Conservation (phyloP, 2,329 filamentous ascomycete genomes). For the Aureobasidium melanogenum region DNA sequence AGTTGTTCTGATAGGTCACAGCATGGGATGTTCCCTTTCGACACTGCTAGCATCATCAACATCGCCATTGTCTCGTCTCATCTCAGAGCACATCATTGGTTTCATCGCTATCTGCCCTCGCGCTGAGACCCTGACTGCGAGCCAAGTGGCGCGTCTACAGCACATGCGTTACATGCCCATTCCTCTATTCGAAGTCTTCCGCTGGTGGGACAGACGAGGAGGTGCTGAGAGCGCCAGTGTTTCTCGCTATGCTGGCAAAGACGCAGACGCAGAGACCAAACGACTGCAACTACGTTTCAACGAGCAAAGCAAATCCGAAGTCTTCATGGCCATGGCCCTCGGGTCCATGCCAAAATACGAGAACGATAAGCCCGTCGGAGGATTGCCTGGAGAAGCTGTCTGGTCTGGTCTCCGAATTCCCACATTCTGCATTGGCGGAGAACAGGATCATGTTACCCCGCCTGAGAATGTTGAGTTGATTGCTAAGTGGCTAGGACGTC, state of each 20-base stretch:
- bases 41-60: constrained; percentile 59
- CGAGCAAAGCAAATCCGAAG: constrained; percentile 68
- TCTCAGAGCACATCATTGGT: constrained; percentile 61
- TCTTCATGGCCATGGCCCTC: constrained; percentile 73
- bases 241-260: constrained; percentile 61
- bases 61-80: constrained; percentile 41
- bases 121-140: constrained; percentile 43
- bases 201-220: constrained; percentile 69
- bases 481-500: constrained; percentile 28
- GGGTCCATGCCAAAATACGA: constrained; percentile 58
- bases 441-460: constrained; percentile 68
- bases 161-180: constrained; percentile 60
- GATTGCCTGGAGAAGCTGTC: constrained; percentile 57
- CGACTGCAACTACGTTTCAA: constrained; percentile 68
- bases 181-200: constrained; percentile 65
- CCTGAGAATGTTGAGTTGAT: constrained; percentile 63
- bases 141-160: constrained; percentile 38
- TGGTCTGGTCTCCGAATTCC: constrained; percentile 69
- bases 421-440: constrained; percentile 69
- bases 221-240: constrained; percentile 73
- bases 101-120: constrained; percentile 75
- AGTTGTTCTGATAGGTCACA: constrained; percentile 77
- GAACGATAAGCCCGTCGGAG: constrained; percentile 46
- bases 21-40: constrained; percentile 76
- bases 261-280: constrained; percentile 57